phyloP scores from a whole-genome alignment of 768 basidiomycete genomes.

The Mycena amicta region DNA sequence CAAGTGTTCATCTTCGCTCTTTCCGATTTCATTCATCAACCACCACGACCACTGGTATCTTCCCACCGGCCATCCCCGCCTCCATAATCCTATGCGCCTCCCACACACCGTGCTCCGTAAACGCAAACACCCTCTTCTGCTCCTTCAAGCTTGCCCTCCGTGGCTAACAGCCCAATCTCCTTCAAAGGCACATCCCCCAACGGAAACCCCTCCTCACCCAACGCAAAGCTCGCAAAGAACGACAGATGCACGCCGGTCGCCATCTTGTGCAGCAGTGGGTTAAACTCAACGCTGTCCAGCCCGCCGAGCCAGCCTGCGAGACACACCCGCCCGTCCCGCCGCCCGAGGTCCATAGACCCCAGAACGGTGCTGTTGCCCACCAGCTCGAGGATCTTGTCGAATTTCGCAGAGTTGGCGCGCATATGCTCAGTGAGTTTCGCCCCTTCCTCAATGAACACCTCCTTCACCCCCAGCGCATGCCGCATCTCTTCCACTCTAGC shows the following conservation, averaged over 20 bases:
- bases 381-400: constrained; percentile 25
- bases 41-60: constrained; percentile 25
- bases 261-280: constrained; percentile 25
- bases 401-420: constrained; percentile 8
- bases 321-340: constrained; percentile 19
- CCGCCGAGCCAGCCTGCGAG: constrained; percentile 27
- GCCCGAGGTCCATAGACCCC: constrained; percentile 19
- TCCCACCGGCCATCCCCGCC: constrained; percentile 19
- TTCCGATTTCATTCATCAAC: too few species aligned
- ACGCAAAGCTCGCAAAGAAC: constrained; percentile 26
- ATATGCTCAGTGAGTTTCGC: constrained; percentile 3
- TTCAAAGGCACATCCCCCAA: constrained; percentile 24
- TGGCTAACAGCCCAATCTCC: constrained; percentile 11
- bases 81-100: constrained; percentile 25
- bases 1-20: too few species aligned
- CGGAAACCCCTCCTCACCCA: constrained; percentile 24
- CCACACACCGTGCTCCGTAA: constrained; percentile 16
- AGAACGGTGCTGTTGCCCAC: constrained; percentile 25
- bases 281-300: constrained; percentile 22
- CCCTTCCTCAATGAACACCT: constrained; percentile 16
- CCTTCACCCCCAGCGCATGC: constrained; percentile 14
- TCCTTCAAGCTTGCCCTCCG: constrained; percentile 18
- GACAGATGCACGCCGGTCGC: constrained; percentile 26
- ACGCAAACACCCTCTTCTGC: constrained; percentile 19
- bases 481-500: constrained; percentile 15